Evolutionary conservation across 169 alveolate species (phyloP), one percentile per base, ranked within the genome.

Genomic region (Plasmodium gaboni): DNA sequence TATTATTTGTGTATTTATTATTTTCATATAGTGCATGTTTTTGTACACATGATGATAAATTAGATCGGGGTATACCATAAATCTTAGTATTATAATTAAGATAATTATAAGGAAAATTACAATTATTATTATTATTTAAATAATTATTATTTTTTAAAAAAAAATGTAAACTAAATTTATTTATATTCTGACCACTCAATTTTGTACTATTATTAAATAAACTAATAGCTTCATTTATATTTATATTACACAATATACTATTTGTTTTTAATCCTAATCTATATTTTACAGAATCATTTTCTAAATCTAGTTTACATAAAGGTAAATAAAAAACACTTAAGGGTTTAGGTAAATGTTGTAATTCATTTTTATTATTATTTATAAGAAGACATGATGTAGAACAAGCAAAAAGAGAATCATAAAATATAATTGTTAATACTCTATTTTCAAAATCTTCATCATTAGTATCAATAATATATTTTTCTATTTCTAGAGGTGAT

Each of bases 401-500:
- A 38, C 89, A 76, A 26, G 89, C 89, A 48, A 64, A 64, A 63
- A 76, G 68, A 10, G 89, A 48, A 55, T 76, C 89, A 22, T 76
- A 76, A 76, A 76, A 76, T 50, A 76, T 26, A 7, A 76, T 76
- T 4, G 89, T 76, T 50, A 76, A 42, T 7, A 76, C 74, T 15
- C 74, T 76, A 38, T 22, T 76, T 76, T 76, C 78, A 68, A 76
- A 76, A 76, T 64, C 19, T 7, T 76, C 74, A 24, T 63, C 74
- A 76, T 55, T 76, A 13, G 67, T 50, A 50, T 76, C 89, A 26
- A 76, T 76, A 63, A 76, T 76, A 57, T 76, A 76, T 64, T 76
- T 76, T 50, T 76, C 89, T 24, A 76, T 76, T 76, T 76, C 89
- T 64, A 76, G 24, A 22, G 89, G 89, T 7, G 89, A 76, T 38